A percentile compares a stretch with the other conserved stretches of the same genome.
Evolutionary conservation across 139 green algal genomes (phyloP).

Genomic region (Nannochloris sp.): DNA sequence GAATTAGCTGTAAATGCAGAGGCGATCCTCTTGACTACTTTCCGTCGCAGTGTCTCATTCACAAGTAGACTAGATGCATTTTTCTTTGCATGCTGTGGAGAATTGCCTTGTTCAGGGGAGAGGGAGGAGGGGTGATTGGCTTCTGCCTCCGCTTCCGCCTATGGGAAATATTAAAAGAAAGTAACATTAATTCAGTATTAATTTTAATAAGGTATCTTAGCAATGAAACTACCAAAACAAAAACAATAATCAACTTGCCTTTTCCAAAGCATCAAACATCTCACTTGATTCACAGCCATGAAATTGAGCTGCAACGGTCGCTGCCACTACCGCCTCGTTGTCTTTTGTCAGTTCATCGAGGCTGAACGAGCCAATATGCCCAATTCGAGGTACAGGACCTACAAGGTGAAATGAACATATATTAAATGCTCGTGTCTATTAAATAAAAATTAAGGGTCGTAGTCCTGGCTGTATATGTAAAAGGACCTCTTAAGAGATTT

Average conservation of each 20-base stretch:
- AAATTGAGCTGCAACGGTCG: neutral
- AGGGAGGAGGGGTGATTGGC: neutral
- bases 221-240: neutral
- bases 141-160: neutral
- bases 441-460: neutral
- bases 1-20: neutral
- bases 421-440: too few species aligned
- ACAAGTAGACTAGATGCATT: too few species aligned
- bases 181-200: neutral
- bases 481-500: neutral
- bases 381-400: neutral
- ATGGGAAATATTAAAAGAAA: too few species aligned
- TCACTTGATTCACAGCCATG: neutral
- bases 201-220: neutral
- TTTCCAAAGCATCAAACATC: conserved; percentile 18
- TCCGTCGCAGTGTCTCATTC: neutral
- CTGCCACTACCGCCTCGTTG: neutral
- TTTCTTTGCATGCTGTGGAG: neutral
- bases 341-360: conserved; percentile 7
- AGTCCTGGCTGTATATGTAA: neutral
- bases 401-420: neutral
- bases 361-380: neutral
- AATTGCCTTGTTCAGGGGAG: neutral
- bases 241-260: neutral
- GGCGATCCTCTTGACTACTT: neutral